Base-by-base conservation (phyloP, 352 stramenopile species). In the Thalassiosira livingstoniorum region DNA sequence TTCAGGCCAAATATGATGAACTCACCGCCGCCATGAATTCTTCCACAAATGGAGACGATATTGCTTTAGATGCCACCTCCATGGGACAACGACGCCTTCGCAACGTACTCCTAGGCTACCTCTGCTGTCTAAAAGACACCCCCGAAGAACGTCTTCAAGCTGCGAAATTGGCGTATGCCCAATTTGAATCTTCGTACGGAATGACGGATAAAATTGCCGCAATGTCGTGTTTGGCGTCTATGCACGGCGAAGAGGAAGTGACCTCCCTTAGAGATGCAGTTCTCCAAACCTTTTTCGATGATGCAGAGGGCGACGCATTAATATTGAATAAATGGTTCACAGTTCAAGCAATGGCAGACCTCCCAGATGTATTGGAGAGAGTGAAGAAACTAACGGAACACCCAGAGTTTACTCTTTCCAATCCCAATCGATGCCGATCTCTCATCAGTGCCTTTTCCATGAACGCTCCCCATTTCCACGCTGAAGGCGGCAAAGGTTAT, bases 281-380 rank as follows among this genome's bases (percentile, higher is more conserved):
- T 53, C 32, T 97, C 2, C 10, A 90, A 72, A 90, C 87, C 25
- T 97, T 97, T 65, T 96, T 94, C 62, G 72, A 95, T 43, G 88
- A 95, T 72, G 92, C 92, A 7, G 78, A 90, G 35, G 86, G 85
- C 15, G 89, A 97, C 80, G 76, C 90, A 2, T 68, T 97, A 18
- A 90, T 97, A 3, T 63, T 97, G n/a, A 95, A 97, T 85, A 94
- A 94, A 37, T 97, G 94, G 93, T 96, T 97, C 68, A 78, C 83
- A 2, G 82, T 93, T 25, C 94, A 97, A 87, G 93, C 91, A 2
- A 65, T 91, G 64, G 90, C 92, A n/a, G 85, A 93, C 68, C 61
- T 95, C 3, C 87, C 91, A 18, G 87, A 95, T 79, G 86, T 92
- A 5, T 78, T 96, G 5, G 83, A 93, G 35, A 73, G 77, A 34